These are phyloP conservation scores for Erodium texanum DNA, from an alignment of 441 rosid species.

Conservation along the genomic window DNA sequence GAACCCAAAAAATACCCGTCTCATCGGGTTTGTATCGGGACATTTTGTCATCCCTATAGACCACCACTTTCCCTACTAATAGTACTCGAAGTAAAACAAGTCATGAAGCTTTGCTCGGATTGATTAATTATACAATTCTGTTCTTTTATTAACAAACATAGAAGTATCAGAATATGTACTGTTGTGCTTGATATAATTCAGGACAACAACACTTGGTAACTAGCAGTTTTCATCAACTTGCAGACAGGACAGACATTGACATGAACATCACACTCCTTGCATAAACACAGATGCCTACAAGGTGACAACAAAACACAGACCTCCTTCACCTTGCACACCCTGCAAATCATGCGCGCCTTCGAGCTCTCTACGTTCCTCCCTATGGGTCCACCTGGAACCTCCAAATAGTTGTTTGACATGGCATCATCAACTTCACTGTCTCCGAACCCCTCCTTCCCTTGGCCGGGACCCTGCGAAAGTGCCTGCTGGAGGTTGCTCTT, in stretches of 20 bases:
- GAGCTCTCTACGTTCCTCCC: conserved; percentile 17
- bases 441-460: conserved; percentile 72
- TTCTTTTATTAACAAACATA: no score
- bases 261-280: conserved; percentile 59
- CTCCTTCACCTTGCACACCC: conserved; percentile 55
- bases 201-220: conserved; percentile 50
- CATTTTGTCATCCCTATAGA: no score
- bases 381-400: no score
- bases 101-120: no score
- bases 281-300: conserved; percentile 75
- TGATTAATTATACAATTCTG: no score
- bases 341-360: conserved; percentile 43
- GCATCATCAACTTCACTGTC: conserved; percentile 72
- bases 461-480: conserved; percentile 52
- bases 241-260: conserved; percentile 65
- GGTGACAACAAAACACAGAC: conserved; percentile 61
- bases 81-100: no score
- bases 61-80: no score
- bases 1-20: no score
- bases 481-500: conserved; percentile 65
- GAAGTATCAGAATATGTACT: no score
- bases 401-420: conserved; percentile 42
- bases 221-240: conserved; percentile 47
- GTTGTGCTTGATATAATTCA: conserved; percentile 23
- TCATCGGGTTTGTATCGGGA: no score